phyloP scores from a whole-genome alignment of 2,329 filamentous ascomycete species.

The Tetracladium maxilliforme region DNA sequence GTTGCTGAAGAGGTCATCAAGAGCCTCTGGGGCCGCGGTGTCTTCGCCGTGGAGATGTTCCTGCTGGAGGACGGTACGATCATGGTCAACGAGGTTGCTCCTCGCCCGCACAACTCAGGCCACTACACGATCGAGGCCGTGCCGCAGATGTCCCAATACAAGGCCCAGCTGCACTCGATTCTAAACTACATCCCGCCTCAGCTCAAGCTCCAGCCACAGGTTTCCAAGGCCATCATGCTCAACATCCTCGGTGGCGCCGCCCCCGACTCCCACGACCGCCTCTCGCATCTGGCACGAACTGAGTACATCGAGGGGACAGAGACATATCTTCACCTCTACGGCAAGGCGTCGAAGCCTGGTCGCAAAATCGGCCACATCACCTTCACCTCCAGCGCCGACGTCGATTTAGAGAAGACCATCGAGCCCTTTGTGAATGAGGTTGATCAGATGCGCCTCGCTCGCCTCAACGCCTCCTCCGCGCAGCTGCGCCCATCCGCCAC shows the following conservation, averaged over 20 bases:
- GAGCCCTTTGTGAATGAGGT: conserved; percentile 55
- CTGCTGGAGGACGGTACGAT: conserved; percentile 56
- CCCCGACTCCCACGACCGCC: conserved; percentile 44
- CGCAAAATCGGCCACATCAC: conserved; percentile 96
- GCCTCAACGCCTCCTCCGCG: conserved; percentile 21
- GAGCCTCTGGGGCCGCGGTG: conserved; percentile 73
- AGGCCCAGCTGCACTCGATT: conserved; percentile 77
- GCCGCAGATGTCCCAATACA: conserved; percentile 75
- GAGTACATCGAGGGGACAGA: conserved; percentile 40
- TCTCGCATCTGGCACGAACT: too few species aligned
- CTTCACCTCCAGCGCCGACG: conserved; percentile 53
- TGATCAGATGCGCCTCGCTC: conserved; percentile 41
- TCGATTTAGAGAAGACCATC: conserved; percentile 51
- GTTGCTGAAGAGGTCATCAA: conserved; percentile 68
- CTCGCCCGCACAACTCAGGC: conserved; percentile 77
- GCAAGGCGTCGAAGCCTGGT: conserved; percentile 73
- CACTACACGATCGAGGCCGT: conserved; percentile 94
- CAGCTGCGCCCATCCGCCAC: conserved; percentile 5
- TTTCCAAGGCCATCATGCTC: conserved; percentile 56
- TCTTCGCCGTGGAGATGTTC: conserved; percentile 97
- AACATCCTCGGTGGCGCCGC: conserved; percentile 63
- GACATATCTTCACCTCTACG: conserved; percentile 70
- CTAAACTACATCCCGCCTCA: conserved; percentile 32
- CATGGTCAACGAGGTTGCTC: conserved; percentile 77
- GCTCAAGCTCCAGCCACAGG: conserved; percentile 39